Base-by-base conservation (phyloP, 2,329 filamentous ascomycete species). In the Fusarium buharicum region DNA sequence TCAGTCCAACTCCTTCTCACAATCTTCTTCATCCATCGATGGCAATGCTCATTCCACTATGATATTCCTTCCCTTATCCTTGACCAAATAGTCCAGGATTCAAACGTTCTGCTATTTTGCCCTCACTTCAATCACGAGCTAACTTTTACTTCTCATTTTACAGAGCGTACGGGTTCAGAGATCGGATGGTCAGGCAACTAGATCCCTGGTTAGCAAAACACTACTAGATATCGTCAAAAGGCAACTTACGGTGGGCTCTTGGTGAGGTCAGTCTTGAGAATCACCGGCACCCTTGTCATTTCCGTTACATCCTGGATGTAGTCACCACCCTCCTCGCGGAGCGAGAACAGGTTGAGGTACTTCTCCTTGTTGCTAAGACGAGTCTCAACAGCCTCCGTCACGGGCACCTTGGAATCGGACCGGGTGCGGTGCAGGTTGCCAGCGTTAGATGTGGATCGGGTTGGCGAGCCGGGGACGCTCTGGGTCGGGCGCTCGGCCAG, bases 281-380 rank as follows among this genome's bases (percentile, higher is more conserved):
- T 96, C 68, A 99, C 91, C n/a, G 95, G 95, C 60, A 99, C 91
- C 69, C 94, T 86, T 38, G 92, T 94, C 93, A 99, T 97, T 83
- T 99, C 95, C 55, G 89, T 93, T 67, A 99, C 93, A 77, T 99
- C 95, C 79, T 99, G 95, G 73, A 99, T 97, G 81, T 96, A 96
- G 70, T 98, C 91, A 66, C 94, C 94, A 69, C 91, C 90, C 78
- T 96, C 91, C 77, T 99, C 94, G 48, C 95, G 86, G 68, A 99
- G 83, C 69, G 89, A 88, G 82, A 98, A 98, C 65, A 95, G 82
- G 75, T 89, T 92, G 63, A 97, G 79, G 78, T 97, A 99, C 81
- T 96, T 97, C 82, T 98, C 93, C 84, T 97, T 98, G 81, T 95
- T 92, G 66, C 85, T 91, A 75, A 95, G 79, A 74, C 93, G 92